Base-by-base conservation (phyloP, 2,329 filamentous ascomycete genomes). In the Aspergillus pseudoterreus region DNA sequence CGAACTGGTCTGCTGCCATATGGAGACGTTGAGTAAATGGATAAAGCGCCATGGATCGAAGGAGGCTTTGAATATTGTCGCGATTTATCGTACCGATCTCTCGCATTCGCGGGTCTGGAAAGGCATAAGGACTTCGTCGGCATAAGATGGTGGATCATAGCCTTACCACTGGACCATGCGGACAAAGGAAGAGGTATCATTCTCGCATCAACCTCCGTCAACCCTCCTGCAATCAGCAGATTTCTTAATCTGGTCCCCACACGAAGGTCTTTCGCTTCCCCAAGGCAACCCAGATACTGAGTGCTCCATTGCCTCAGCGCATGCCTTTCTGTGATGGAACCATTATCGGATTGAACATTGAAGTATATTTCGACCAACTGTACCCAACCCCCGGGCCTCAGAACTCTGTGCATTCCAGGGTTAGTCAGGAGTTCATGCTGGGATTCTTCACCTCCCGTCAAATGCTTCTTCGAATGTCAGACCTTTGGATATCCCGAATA, bases 351-450 rank as follows among this genome's bases (percentile, higher is more conserved):
- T 68, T 95, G 92, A 22, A 89, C 84, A 57, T 90, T 90, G 68
- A 86, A 86, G 64, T 95, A 90, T 61, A 92, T 82, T 65, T 96
- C 92, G n/a, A 89, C 82, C 80, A 95, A 85, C 65, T 96, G 90
- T 53, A 88, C 81, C 90, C 90, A 96, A 1, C 92, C 91, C 2
- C 85, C 87, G 5, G 84, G 86, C 46, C 83, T 86, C 56, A 92
- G 74, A 2, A 70, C 67, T 56, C 68, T 71, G 48, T 47, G 44
- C 19, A n/a, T 19, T 22, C 19, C 19, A 19, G 19, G 9, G 39
- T 42, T 39, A 47, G 14, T 15, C 36, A 48, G 30, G 43, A 21
- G 52, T 55, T 47, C 56, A 51, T 44, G 17, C 38, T 41, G 30
- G 6, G 11, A 12, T 22, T 51, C 22, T 14, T 44, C n/a, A 15